These are phyloP conservation scores for Eucalyptus lansdowneana DNA, from an alignment of 345 rosid species.

Conservation along the genomic window DNA sequence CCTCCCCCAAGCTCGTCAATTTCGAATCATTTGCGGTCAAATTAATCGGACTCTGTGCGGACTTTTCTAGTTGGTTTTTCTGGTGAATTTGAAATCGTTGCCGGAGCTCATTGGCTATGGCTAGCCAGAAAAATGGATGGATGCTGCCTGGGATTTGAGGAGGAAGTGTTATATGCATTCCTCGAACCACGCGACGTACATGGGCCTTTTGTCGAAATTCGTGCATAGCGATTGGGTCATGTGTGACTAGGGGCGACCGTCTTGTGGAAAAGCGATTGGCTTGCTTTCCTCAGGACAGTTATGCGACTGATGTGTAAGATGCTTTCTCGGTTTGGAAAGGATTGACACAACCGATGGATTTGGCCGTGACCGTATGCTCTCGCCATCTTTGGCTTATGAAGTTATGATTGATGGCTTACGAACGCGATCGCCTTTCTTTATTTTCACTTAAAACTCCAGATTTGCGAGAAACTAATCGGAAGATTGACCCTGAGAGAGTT, in stretches of 20 bases:
- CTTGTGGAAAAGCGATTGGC: background rate
- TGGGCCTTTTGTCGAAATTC: background rate
- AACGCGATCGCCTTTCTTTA: background rate
- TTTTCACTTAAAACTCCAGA: background rate
- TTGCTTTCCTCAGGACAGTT: background rate
- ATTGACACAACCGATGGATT: background rate
- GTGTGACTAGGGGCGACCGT: background rate
- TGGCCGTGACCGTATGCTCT: background rate
- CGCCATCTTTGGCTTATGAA: background rate
- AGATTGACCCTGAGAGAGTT: background rate
- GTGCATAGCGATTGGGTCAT: background rate
- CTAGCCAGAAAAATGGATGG: no score
- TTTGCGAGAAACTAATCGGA: fast-evolving
- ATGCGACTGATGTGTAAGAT: background rate
- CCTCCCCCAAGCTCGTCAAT: no score
- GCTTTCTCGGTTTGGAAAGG: background rate
- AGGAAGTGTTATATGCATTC: background rate
- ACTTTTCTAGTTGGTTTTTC: no score
- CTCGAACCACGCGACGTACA: background rate
- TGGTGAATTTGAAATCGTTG: no score
- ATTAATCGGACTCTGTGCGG: no score
- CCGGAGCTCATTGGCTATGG: no score
- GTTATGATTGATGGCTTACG: background rate
- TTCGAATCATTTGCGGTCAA: no score
- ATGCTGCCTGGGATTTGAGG: background rate